phyloP scores from a whole-genome alignment of 2,329 filamentous ascomycete genomes.

The Pyrenophora tritici-repentis region DNA sequence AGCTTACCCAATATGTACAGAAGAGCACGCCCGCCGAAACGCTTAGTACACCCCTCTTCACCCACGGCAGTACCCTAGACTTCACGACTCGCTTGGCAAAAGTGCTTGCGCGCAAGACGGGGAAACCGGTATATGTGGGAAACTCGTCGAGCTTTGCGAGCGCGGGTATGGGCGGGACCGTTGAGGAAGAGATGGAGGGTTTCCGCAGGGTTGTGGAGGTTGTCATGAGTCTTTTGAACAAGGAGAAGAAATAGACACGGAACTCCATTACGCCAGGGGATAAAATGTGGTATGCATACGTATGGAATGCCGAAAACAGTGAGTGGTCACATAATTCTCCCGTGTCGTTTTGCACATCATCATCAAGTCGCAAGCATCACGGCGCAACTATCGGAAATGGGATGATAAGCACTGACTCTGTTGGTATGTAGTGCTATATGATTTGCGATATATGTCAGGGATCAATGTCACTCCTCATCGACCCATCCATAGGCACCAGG shows the following conservation, averaged over 20 bases:
- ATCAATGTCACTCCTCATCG: neutral
- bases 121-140: slow-evolving; percentile 83
- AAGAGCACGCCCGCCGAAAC: slow-evolving; percentile 58
- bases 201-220: slow-evolving; percentile 75
- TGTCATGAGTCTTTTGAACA: slow-evolving; percentile 61
- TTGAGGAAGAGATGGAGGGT: slow-evolving; percentile 94
- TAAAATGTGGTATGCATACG: too few species aligned
- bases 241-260: slow-evolving; percentile 5
- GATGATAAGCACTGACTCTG: neutral
- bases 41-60: slow-evolving; percentile 79
- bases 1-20: slow-evolving; percentile 32
- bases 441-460: neutral
- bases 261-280: too few species aligned
- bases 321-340: too few species aligned
- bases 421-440: neutral
- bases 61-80: slow-evolving; percentile 76
- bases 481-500: neutral
- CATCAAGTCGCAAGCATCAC: neutral
- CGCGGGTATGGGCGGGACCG: slow-evolving; percentile 74
- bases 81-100: slow-evolving; percentile 86
- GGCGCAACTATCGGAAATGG: neutral
- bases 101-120: slow-evolving; percentile 73
- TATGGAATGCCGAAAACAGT: too few species aligned
- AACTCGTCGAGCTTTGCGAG: slow-evolving; percentile 81
- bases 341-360: neutral